Conservation (phyloP, 1,139 yeast species). For the Saccharomyces hybrid region DNA sequence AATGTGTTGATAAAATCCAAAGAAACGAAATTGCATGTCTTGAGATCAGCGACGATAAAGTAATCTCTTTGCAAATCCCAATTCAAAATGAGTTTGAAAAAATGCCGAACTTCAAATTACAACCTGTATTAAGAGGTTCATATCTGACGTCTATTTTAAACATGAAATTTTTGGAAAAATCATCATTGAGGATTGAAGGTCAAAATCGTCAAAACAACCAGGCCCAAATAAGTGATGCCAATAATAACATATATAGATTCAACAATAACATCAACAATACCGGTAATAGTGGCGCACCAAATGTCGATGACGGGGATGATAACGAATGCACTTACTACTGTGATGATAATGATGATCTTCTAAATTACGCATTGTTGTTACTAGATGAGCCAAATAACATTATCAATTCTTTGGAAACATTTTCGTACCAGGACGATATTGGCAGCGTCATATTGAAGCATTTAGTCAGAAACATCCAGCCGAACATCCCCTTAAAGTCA, state of each 20-base stretch:
- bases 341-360: slow-evolving; percentile 34
- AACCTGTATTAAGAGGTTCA: slow-evolving; percentile 65
- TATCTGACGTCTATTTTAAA: slow-evolving; percentile 56
- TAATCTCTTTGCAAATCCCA: slow-evolving; percentile 83
- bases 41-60: slow-evolving; percentile 53
- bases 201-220: slow-evolving; percentile 5
- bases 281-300: slow-evolving; percentile 8
- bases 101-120: slow-evolving; percentile 55
- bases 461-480: slow-evolving; percentile 27
- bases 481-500: slow-evolving; percentile 25
- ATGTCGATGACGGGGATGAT: slow-evolving; percentile 25
- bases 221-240: slow-evolving; percentile 17
- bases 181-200: slow-evolving; percentile 9
- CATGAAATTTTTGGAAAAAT: slow-evolving; percentile 30
- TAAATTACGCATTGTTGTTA: slow-evolving; percentile 52
- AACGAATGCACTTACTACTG: slow-evolving; percentile 3
- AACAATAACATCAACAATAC: slow-evolving; percentile 23
- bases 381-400: slow-evolving; percentile 75
- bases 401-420: slow-evolving; percentile 64
- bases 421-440: slow-evolving; percentile 24
- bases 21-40: slow-evolving; percentile 72
- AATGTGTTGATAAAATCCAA: slow-evolving; percentile 62
- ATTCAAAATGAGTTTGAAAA: slow-evolving; percentile 66
- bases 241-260: slow-evolving; percentile 9
- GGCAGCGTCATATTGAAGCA: slow-evolving; percentile 26